Evolutionary conservation across 768 basidiomycete genomes (phyloP).

Genomic region (Tubosaeta sp.): DNA sequence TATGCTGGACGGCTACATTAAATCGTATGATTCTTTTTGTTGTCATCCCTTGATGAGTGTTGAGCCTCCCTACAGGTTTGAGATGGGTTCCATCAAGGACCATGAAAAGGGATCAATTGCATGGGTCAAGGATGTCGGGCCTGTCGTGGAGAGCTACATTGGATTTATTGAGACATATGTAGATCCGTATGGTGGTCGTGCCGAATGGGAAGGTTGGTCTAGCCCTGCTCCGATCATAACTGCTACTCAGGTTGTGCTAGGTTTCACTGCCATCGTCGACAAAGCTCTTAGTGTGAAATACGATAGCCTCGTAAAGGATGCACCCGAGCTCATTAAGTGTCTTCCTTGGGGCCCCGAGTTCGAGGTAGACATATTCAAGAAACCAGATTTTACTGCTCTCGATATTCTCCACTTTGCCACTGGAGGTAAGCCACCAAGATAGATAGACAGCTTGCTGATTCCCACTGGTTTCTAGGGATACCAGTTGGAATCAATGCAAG

Average conservation of each 20-base stretch:
- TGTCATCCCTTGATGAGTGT: neutral
- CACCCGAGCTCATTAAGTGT: constrained; percentile 75
- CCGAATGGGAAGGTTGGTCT: constrained; percentile 81
- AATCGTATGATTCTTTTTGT: constrained; percentile 48
- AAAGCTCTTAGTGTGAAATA: constrained; percentile 82
- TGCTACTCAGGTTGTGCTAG: constrained; percentile 33
- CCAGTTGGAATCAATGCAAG: constrained; percentile 81
- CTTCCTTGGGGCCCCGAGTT: constrained; percentile 76
- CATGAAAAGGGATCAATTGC: constrained; percentile 73
- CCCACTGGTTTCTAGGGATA: constrained; percentile 46
- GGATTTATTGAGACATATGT: constrained; percentile 87
- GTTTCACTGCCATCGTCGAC: constrained; percentile 86
- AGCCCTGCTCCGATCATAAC: neutral
- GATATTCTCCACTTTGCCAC: constrained; percentile 82
- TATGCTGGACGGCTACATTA: constrained; percentile 76
- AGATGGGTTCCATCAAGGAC: constrained; percentile 71
- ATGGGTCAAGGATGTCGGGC: constrained; percentile 87
- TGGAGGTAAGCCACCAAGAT: constrained; percentile 47
- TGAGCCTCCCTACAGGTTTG: constrained; percentile 41
- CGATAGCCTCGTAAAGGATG: constrained; percentile 66
- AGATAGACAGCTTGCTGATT: neutral
- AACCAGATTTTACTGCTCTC: constrained; percentile 85
- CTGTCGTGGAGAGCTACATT: constrained; percentile 84
- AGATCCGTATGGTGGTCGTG: constrained; percentile 86
- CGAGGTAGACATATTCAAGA: constrained; percentile 71